Evolutionary conservation across 2,329 filamentous ascomycete genomes (phyloP).

Genomic region (Trichoderma asperellum): DNA sequence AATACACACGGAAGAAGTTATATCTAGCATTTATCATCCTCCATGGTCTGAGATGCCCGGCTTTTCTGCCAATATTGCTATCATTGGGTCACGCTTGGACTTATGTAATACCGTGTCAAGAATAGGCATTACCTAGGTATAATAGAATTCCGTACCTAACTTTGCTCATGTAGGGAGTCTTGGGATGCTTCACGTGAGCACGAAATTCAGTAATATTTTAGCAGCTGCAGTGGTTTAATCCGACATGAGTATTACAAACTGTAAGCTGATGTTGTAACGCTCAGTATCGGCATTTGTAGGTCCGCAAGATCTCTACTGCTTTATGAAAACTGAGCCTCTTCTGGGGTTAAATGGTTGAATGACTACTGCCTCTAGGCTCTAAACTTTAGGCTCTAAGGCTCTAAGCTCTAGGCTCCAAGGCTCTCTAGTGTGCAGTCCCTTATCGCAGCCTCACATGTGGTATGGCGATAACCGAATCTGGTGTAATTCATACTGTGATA

Average conservation of each 20-base stretch:
- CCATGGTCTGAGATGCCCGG: neutral
- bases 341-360: neutral
- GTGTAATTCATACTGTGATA: conserved; percentile 3
- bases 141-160: neutral
- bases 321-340: neutral
- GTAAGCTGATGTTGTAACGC: neutral
- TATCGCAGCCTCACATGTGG: conserved; percentile 3
- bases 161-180: neutral
- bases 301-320: too few relatives aligned
- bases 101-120: neutral
- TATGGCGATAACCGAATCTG: conserved; percentile 12
- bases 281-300: neutral
- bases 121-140: too few relatives aligned
- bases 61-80: neutral
- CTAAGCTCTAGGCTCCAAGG: too few relatives aligned
- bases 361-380: neutral
- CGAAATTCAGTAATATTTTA: neutral
- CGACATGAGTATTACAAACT: neutral
- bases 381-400: too few relatives aligned
- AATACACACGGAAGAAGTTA: neutral
- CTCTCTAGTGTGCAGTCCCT: too few relatives aligned
- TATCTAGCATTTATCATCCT: neutral
- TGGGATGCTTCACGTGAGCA: conserved; percentile 18
- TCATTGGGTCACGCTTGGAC: neutral
- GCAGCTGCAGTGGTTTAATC: neutral